These are phyloP conservation scores for Trichoderma atroviride DNA, from an alignment of 2,329 filamentous ascomycete genomes.

Conservation along the genomic window DNA sequence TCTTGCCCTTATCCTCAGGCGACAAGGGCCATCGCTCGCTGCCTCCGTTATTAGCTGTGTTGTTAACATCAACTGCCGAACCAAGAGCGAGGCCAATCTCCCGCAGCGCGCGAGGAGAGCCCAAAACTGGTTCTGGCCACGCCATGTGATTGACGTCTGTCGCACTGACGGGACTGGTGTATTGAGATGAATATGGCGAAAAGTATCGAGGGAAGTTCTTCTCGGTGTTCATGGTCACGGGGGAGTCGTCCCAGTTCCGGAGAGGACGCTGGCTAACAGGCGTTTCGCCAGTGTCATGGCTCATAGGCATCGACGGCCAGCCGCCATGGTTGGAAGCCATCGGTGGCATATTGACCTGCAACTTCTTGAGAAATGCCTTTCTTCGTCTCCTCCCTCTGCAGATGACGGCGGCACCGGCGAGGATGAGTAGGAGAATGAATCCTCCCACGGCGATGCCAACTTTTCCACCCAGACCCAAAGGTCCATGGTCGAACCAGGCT, in stretches of 20 bases:
- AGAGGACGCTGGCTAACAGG: slow-evolving; percentile 35
- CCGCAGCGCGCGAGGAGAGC: slow-evolving; percentile 15
- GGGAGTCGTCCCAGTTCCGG: slow-evolving; percentile 49
- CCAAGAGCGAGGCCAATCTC: slow-evolving; percentile 31
- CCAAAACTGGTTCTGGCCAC: slow-evolving; percentile 41
- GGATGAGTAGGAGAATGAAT: slow-evolving; percentile 50
- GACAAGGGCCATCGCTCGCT: slow-evolving; percentile 29
- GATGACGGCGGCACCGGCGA: slow-evolving; percentile 57
- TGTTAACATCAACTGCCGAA: slow-evolving; percentile 22
- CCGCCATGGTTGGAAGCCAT: slow-evolving; percentile 34
- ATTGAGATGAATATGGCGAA: slow-evolving; percentile 63
- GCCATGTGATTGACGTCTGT: slow-evolving; percentile 40
- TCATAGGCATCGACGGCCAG: slow-evolving; percentile 45
- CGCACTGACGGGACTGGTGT: slow-evolving; percentile 58
- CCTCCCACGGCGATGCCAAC: slow-evolving; percentile 61
- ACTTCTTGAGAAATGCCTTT: slow-evolving; percentile 52
- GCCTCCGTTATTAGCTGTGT: neutral
- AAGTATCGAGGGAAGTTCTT: slow-evolving; percentile 52
- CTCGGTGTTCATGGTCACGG: slow-evolving; percentile 47
- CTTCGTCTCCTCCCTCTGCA: slow-evolving; percentile 60
- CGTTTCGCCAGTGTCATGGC: slow-evolving; percentile 36
- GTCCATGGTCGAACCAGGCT: slow-evolving; percentile 46
- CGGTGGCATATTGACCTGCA: slow-evolving; percentile 45
- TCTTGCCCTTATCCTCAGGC: slow-evolving; percentile 48
- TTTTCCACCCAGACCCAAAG: slow-evolving; percentile 56